Base-by-base conservation (phyloP, 768 basidiomycete species). In the Asterophora lycoperdoides region DNA sequence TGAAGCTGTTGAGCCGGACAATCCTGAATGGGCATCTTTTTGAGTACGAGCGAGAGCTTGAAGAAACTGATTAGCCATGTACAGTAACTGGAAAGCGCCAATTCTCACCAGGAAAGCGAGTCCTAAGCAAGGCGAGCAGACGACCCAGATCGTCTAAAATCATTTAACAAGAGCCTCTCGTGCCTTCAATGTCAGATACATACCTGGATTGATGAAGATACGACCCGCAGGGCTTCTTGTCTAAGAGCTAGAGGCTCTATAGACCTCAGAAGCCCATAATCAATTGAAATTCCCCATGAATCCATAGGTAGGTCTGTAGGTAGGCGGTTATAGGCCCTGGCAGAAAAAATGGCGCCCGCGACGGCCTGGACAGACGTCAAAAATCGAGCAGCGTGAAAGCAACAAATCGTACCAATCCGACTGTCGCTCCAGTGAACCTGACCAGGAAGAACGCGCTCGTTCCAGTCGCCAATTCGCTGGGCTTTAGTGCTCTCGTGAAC, bases 381-480 rank as follows among this genome's bases (percentile, higher is more conserved):
- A 57, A 58, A 48, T 47, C 39, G 49, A 28, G 34, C 44, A 34
- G 36, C 41, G 33, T 30, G 38, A 29, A 15, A 15, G 41, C 30
- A 18, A 48, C 45, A 15, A 28, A 41, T 62, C 83, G 57, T 64
- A 89, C 89, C 69, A 93, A 66, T 52, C 89, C 89, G 33, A 85
- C 72, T 2, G 89, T 90, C 28, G 89, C 87, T 8, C 89, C 89
- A 32, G 89, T 91, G 67, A 92, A 92, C 37, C 89, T 78, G 38
- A 90, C 87, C 47, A 92, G 74, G 67, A 93, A 92, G 65, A 92
- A 93, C 9, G 88, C 89, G 60, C 88, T 85, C 8, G 90, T 93
- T 26, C 87, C 86, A 17, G 81, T 77, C 3, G 89, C 89, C 44
- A 90, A 64, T 55, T 90, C 83, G 40, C 76, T 69, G 6, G 81